Base-by-base conservation (phyloP, 2,329 filamentous ascomycete genomes). In the Pyrenophora seminiperda region DNA sequence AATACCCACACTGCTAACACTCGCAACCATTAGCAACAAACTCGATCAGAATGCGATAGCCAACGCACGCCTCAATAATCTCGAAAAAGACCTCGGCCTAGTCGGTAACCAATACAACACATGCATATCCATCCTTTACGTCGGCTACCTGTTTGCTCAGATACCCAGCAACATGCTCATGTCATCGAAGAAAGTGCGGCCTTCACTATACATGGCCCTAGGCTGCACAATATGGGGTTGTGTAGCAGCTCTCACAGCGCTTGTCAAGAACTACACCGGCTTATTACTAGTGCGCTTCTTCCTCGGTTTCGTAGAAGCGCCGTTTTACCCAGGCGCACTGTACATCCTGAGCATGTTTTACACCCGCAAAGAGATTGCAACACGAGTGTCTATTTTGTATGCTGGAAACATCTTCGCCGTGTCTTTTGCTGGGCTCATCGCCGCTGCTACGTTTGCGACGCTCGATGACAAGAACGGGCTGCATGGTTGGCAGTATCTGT, bases 261-360 rank as follows among this genome's bases (percentile, higher is more conserved):
- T 66, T 0, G 59, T 62, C 18, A 54, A 67, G 17, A 64, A 65
- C 41, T 73, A 65, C 44, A 48, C 50, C 13, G 67, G 66, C 0
- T 58, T 74, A 10, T 54, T 73, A 5, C 31, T 56, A 6, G 55
- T 57, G 4, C 61, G 66, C 4, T 71, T 69, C 47, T 65, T 67
- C 40, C 53, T 71, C 2, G 67, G 67, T 0, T 52, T 71, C 14
- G 56, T 58, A 5, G 65, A 71, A 47, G 66, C 66, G 3, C 71
- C 70, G 1, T 86, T 85, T 63, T 76, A 86, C 30, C 84, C 84
- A 0, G 84, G 84, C 31, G 81, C 81, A 0, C 73, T 86, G 11
- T 77, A 85, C 40, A 80, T 85, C 36, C 74, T 87, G 30, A 83
- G 80, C 0, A 81, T 84, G 54, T 87, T 83, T 78, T 88, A 87